phyloP scores from a whole-genome alignment of 2,329 filamentous ascomycete species.

The Trichoderma koningii region DNA sequence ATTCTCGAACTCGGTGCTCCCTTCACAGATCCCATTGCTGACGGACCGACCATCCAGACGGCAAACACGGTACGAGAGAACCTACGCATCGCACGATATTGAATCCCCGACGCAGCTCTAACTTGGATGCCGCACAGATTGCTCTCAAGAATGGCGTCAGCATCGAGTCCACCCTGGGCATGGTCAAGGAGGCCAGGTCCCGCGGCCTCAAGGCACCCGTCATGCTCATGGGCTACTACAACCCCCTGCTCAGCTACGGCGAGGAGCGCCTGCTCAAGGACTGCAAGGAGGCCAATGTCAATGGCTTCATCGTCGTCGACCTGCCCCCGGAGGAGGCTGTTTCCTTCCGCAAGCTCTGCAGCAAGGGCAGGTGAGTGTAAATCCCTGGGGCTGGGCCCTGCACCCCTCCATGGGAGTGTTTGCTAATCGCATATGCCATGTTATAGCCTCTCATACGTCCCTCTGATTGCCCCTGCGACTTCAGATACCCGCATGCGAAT shows the following conservation, averaged over 20 bases:
- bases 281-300: constrained; percentile 80
- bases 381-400: no score
- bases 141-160: constrained; percentile 89
- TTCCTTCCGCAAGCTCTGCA: constrained; percentile 84
- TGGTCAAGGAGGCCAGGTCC: constrained; percentile 78
- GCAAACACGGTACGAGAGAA: constrained; percentile 71
- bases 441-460: constrained; percentile 82
- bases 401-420: not conserved
- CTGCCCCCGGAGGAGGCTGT: constrained; percentile 94
- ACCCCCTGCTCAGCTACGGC: constrained; percentile 90
- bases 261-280: constrained; percentile 87
- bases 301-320: constrained; percentile 96
- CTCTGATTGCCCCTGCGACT: constrained; percentile 92
- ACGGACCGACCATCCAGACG: constrained; percentile 95
- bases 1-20: constrained; percentile 94
- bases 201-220: constrained; percentile 79
- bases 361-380: constrained; percentile 64
- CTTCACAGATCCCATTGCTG: constrained; percentile 97
- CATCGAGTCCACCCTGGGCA: constrained; percentile 74
- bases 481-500: constrained; percentile 93
- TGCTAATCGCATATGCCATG: constrained; percentile 6
- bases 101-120: not conserved
- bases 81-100: no score
- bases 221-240: constrained; percentile 98
- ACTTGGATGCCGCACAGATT: constrained; percentile 42